Evolutionary conservation across 257 asterid genomes (phyloP).

Genomic region (Galeopsis tetrahit): DNA sequence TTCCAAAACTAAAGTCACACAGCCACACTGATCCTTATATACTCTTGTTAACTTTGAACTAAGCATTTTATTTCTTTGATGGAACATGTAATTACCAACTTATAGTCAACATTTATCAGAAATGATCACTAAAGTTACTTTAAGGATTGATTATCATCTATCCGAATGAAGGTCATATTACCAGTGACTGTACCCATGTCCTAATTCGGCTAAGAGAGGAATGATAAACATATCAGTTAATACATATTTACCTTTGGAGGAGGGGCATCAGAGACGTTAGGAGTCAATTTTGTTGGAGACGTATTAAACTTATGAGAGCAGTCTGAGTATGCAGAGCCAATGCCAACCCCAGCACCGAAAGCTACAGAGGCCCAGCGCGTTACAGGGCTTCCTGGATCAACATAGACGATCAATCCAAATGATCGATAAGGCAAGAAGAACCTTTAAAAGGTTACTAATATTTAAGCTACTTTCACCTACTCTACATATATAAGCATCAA

Average conservation of each 20-base stretch:
- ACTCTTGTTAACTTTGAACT: slow-evolving; percentile 5
- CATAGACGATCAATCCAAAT: slow-evolving; percentile 17
- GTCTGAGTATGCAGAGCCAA: slow-evolving; percentile 90
- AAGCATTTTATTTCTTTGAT: not conserved
- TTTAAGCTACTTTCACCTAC: not conserved
- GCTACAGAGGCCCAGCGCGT: slow-evolving; percentile 93
- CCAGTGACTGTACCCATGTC: not conserved
- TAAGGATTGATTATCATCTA: not conserved
- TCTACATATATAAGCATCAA: not conserved
- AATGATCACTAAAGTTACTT: not conserved
- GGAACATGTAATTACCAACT: not conserved
- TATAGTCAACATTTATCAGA: not conserved
- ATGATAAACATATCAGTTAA: not conserved
- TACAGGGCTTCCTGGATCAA: slow-evolving; percentile 75
- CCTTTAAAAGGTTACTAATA: not conserved
- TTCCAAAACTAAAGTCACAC: slow-evolving; percentile 10
- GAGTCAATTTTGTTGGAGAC: slow-evolving; percentile 49
- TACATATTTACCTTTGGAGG: slow-evolving; percentile 51
- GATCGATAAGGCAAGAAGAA: not conserved
- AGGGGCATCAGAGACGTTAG: slow-evolving; percentile 43
- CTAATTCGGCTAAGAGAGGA: not conserved
- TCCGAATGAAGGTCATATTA: slow-evolving; percentile 15
- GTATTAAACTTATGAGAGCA: slow-evolving; percentile 66
- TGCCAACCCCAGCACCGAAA: slow-evolving; percentile 85
- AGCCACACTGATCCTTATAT: not conserved